phyloP scores from a whole-genome alignment of 768 basidiomycete species.

The Leccinum arenicola region DNA sequence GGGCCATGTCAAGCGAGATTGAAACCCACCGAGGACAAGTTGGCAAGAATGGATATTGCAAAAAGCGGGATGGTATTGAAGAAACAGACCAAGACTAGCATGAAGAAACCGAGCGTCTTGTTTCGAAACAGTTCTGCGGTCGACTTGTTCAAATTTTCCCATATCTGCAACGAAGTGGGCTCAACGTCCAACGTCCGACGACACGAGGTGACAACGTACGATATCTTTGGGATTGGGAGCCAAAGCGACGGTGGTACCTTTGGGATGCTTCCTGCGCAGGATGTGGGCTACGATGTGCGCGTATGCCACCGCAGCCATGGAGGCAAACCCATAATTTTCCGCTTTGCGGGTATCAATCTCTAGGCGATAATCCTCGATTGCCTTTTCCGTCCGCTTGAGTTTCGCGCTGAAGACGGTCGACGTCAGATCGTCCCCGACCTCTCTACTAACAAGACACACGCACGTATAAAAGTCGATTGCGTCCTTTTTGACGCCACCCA shows the following conservation, averaged over 20 bases:
- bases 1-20: not conserved
- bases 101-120: constrained; percentile 70
- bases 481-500: constrained; percentile 83
- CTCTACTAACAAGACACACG: constrained; percentile 28
- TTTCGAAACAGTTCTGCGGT: constrained; percentile 65
- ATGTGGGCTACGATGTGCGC: constrained; percentile 82
- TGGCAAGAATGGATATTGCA: constrained; percentile 87
- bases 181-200: not conserved
- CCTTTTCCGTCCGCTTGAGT: constrained; percentile 61
- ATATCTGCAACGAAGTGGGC: constrained; percentile 54
- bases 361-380: constrained; percentile 69
- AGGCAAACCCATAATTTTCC: constrained; percentile 91
- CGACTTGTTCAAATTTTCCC: constrained; percentile 83
- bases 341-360: constrained; percentile 73
- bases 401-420: constrained; percentile 33
- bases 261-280: constrained; percentile 64
- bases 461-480: constrained; percentile 94
- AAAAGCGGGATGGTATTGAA: constrained; percentile 93
- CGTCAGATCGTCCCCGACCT: constrained; percentile 4
- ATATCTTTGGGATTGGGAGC: constrained; percentile 92
- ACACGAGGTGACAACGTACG: constrained; percentile 33
- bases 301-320: constrained; percentile 84
- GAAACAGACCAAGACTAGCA: constrained; percentile 80
- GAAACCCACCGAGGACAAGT: constrained; percentile 70
- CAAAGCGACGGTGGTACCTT: constrained; percentile 65